Evolutionary conservation across 371 early-diverging fungal genomes (phyloP), one percentile per base, ranked within the genome.

Genomic region (Mucor ambiguus): DNA sequence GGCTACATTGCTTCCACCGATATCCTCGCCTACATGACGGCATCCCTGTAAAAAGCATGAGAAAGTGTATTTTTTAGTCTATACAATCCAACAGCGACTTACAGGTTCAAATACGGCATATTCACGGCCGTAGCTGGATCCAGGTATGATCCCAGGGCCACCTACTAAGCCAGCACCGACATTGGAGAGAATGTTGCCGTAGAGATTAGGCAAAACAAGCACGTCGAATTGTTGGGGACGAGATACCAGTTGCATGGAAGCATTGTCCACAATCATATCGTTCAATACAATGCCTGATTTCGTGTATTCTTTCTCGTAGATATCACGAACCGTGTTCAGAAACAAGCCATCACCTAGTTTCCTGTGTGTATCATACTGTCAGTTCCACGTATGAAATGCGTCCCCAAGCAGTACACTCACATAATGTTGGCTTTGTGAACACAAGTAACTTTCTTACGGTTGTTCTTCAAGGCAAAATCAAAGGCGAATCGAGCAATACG

Each of bases 401-500:
- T 14, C 2, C 10, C 20, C 33, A 30, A 9, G 8, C 26, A 10
- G 1, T 3, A 49, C 26, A 29, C 58, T 66, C 79, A 89, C 98
- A 98, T 98, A 82, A 98, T 98, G 87, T 98, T 98, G 80, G 98
- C 98, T 88, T 98, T 98, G 90, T 98, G 98, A 67, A 98, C 93
- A 73, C 90, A 90, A 29, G 98, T 97, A 63, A 98, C 96, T 87
- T 93, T 95, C 91, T 98, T 97, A 72, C 98, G 90, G 77, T 87
- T 87, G 85, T 96, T 95, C 82, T 92, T 92, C 71, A 97, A 80
- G 52, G 98, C 98, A 82, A 94, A 98, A 80, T 98, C 98, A 70
- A 98, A 98, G 44, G 98, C 98, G 67, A 94, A 97, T 70, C 94
- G 90, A 64, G 97, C 97, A 82, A 98, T 97, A 70, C 98, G 94